Evolutionary conservation across 2,329 filamentous ascomycete genomes (phyloP), one percentile per base, ranked within the genome.

Genomic region (Colletotrichum destructivum): DNA sequence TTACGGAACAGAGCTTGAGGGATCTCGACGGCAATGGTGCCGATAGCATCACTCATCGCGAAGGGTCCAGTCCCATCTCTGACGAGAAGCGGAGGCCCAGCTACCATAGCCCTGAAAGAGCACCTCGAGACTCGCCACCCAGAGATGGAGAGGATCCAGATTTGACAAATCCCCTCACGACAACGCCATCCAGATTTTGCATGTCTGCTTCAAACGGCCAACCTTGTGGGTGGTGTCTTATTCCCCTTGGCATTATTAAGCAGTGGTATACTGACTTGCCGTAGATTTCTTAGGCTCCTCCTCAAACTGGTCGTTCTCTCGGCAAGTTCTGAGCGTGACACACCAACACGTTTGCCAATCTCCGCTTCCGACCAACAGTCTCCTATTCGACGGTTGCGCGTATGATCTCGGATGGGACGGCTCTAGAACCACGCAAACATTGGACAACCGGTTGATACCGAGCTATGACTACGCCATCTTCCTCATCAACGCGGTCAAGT

Each of bases 251-350:
- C 23, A 26, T 15, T 21, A 23, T 6, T 7, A 9, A 4, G 42
- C 7, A 5, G 46, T 4, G 1, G 1, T 2, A 4, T 46, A 9
- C n/a, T 59, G 21, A 16, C 4, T 21, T 21, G 1, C 7, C 7
- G 1, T 18, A 88, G 86, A 83, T 57, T 89, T 88, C 66, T 81
- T 89, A 4, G 87, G 87, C 1, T 86, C 86, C 1, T 88, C 87
- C 0, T 89, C 88, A 2, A 89, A 88, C 57, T 89, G 88, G 88
- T 86, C 87, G 0, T 89, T 89, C 65, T 83, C 83, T 40, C 80
- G 87, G 16, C 82, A 85, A 18, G 82, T 88, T 2, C 79, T 89
- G 21, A 82, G 80, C n/a, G 81, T 88, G 56, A 83, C 84, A 0
- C 84, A 88, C 64, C 83, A 87, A 64, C 81, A 84, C 62, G 79